A percentile compares a stretch with the other conserved stretches of the same genome.
phyloP scores from a whole-genome alignment of 768 basidiomycete genomes.

The Lepiota venenata region DNA sequence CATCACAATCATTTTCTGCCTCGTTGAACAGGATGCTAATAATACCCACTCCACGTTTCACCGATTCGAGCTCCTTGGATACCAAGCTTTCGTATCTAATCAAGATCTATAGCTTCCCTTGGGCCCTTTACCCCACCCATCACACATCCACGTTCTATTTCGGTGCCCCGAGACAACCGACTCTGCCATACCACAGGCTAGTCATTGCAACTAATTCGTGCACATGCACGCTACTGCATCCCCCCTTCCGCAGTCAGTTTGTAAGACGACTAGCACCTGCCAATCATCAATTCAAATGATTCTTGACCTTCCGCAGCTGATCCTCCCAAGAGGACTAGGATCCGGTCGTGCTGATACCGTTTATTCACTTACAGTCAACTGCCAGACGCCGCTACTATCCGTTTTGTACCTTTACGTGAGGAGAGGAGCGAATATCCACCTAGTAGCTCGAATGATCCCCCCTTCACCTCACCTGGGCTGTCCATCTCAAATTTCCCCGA shows the following conservation, averaged over 20 bases:
- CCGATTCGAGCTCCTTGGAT: conserved; percentile 1
- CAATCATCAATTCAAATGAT: background rate
- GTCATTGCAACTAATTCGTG: background rate
- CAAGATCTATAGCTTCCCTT: background rate
- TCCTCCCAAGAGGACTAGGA: background rate
- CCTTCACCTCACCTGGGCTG: background rate
- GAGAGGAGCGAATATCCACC: no score
- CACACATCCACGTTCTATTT: background rate
- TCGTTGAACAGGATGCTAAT: background rate
- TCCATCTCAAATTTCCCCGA: conserved; percentile 5
- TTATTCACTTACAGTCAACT: background rate
- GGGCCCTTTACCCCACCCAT: background rate
- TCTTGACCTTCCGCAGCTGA: background rate
- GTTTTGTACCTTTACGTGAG: background rate
- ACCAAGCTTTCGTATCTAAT: conserved; percentile 3
- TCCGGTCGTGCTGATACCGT: no score
- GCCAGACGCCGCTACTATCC: background rate
- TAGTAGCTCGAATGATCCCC: background rate
- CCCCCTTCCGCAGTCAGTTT: conserved; percentile 2
- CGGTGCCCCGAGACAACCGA: conserved; percentile 1
- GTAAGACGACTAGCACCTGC: background rate
- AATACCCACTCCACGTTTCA: conserved; percentile 2
- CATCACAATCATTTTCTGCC: background rate
- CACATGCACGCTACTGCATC: background rate
- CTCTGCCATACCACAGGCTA: background rate